These are phyloP conservation scores for Solanum acaule DNA, from an alignment of 257 asterid species.

Conservation along the genomic window DNA sequence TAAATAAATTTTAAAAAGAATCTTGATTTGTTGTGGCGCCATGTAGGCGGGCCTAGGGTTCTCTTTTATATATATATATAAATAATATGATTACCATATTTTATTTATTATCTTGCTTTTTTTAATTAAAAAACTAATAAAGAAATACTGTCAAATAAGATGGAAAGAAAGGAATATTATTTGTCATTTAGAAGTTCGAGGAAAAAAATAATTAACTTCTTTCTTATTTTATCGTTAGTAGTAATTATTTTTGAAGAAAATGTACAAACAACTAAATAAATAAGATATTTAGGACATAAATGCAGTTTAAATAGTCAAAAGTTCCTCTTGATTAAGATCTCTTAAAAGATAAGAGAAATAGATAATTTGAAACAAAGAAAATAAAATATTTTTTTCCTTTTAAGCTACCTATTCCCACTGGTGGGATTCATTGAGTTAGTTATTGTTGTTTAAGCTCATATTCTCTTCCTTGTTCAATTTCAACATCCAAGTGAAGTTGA, in stretches of 20 bases:
- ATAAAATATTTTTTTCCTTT: too few species aligned
- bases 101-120: neutral
- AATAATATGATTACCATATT: neutral
- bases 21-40: too few species aligned
- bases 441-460: neutral
- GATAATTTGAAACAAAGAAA: neutral
- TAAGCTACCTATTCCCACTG: too few species aligned
- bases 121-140: neutral
- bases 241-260: neutral
- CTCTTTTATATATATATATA: too few species aligned
- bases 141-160: neutral
- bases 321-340: neutral
- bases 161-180: neutral
- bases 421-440: too few species aligned
- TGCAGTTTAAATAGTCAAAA: neutral
- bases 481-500: neutral
- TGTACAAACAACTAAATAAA: neutral
- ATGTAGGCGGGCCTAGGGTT: too few species aligned
- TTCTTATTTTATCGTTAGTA: neutral
- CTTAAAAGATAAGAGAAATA: neutral
- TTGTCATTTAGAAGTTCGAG: neutral
- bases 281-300: neutral
- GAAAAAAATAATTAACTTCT: neutral
- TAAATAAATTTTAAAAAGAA: too few species aligned
- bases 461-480: neutral